Conservation (phyloP, 2,329 filamentous ascomycete genomes). For the Neonectria sp. region DNA sequence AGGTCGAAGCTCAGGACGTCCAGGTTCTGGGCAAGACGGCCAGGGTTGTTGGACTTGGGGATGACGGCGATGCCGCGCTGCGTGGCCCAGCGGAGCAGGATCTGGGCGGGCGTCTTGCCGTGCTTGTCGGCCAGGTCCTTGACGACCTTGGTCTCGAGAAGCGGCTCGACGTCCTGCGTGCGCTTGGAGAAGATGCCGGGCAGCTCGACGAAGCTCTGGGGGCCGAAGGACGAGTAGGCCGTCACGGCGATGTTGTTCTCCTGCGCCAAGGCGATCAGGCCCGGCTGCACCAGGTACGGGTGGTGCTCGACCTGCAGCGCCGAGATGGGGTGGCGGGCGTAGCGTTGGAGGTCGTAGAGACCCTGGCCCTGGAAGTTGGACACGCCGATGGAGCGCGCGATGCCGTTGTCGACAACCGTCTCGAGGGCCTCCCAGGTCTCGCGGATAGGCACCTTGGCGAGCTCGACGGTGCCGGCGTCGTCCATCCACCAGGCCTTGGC, state of each 20-base stretch:
- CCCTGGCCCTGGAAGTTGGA: conserved; percentile 80
- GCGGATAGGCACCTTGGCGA: conserved; percentile 76
- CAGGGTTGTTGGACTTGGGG: conserved; percentile 72
- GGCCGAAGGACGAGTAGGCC: conserved; percentile 78
- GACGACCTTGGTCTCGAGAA: conserved; percentile 57
- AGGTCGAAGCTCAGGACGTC: conserved; percentile 71
- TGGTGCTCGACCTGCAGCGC: conserved; percentile 79
- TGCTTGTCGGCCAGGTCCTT: conserved; percentile 68
- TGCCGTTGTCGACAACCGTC: conserved; percentile 74
- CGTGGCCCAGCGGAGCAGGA: conserved; percentile 77
- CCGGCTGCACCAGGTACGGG: conserved; percentile 75
- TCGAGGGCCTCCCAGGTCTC: conserved; percentile 88
- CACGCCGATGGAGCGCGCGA: conserved; percentile 81
- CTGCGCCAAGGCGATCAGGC: conserved; percentile 70
- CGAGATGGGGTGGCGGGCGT: conserved; percentile 68
- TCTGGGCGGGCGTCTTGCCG: conserved; percentile 73
- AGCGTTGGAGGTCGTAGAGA: conserved; percentile 73
- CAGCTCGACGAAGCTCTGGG: conserved; percentile 59
- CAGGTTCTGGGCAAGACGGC: conserved; percentile 68
- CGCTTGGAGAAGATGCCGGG: conserved; percentile 46
- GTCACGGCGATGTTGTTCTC: conserved; percentile 72
- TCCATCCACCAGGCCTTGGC: conserved; percentile 55
- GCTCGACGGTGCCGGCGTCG: conserved; percentile 64
- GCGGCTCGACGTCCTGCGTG: conserved; percentile 45
- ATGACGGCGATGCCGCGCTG: conserved; percentile 75